Conservation (phyloP, 1,284 basidiomycete species). For the Sporisorium sorghi region DNA sequence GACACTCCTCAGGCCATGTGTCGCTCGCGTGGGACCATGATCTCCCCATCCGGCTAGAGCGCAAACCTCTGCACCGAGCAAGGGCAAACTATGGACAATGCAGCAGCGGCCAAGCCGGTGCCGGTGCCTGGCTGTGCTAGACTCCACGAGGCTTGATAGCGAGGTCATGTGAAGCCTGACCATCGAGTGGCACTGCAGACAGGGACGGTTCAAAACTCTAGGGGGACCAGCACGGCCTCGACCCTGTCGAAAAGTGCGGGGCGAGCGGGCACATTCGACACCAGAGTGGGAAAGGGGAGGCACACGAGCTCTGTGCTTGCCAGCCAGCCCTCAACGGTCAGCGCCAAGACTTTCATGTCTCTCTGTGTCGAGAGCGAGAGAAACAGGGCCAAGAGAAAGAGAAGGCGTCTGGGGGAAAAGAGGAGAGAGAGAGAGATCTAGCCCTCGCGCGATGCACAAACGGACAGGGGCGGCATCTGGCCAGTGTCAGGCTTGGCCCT, state of each 20-base stretch:
- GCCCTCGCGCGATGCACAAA: conserved; percentile 3
- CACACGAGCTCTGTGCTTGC: background rate
- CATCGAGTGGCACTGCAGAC: background rate
- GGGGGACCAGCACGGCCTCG: background rate
- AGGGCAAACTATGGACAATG: background rate
- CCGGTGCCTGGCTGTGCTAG: background rate
- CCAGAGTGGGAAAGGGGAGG: background rate
- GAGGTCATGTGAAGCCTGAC: conserved; percentile 11
- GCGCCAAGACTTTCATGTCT: conserved; percentile 8
- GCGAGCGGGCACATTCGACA: background rate
- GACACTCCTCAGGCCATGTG: too few species aligned
- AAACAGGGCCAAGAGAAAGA: background rate
- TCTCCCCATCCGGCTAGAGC: conserved; percentile 1
- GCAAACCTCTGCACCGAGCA: conserved; percentile 1
- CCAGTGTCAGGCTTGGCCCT: conserved; percentile 6
- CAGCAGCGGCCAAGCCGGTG: background rate
- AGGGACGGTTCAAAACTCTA: background rate
- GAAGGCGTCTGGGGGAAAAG: background rate
- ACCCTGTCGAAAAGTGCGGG: background rate
- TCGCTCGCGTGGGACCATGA: conserved; percentile 12
- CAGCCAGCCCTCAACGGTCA: background rate
- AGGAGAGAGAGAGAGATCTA: background rate
- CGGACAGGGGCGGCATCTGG: conserved; percentile 6
- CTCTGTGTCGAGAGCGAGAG: too few species aligned
- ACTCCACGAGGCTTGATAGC: background rate